These are phyloP conservation scores for Schizochytrium sp. DNA, from an alignment of 108 stramenopile species.

Conservation along the genomic window DNA sequence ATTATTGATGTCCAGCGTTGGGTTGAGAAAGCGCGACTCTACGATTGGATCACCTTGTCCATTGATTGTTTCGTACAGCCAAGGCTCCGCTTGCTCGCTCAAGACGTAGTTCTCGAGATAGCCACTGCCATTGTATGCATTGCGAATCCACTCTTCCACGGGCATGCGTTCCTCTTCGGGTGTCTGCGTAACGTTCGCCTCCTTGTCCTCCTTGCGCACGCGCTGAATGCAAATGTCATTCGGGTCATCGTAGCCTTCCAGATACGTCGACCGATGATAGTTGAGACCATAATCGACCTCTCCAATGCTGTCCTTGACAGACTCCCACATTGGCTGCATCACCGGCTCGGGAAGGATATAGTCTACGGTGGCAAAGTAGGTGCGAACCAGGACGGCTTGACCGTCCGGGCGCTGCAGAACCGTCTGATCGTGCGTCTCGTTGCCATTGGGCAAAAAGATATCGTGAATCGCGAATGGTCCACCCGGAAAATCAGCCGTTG, in stretches of 20 bases:
- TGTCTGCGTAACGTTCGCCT: conserved; percentile 46
- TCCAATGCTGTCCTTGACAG: conserved; percentile 57
- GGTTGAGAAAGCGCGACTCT: conserved; percentile 62
- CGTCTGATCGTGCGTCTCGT: conserved; percentile 71
- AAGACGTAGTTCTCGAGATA: not conserved
- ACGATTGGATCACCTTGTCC: conserved; percentile 43
- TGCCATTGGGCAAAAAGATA: conserved; percentile 72
- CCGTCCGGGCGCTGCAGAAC: conserved; percentile 55
- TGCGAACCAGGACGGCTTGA: conserved; percentile 42
- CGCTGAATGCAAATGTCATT: conserved; percentile 77
- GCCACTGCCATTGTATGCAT: not conserved
- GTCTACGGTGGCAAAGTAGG: conserved; percentile 66
- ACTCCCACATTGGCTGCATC: conserved; percentile 81
- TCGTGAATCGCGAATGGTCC: conserved; percentile 66
- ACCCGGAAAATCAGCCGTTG: conserved; percentile 52
- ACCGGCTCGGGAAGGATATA: conserved; percentile 63
- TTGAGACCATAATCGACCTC: conserved; percentile 61
- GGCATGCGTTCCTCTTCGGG: not conserved
- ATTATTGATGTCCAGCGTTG: conserved; percentile 52
- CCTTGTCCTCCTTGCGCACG: conserved; percentile 65
- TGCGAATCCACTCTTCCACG: not conserved
- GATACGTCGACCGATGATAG: conserved; percentile 69
- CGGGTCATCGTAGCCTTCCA: conserved; percentile 66
- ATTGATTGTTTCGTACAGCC: not conserved
- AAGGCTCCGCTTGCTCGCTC: not conserved